Base-by-base conservation (phyloP, 768 basidiomycete genomes). In the Epithele typhae region DNA sequence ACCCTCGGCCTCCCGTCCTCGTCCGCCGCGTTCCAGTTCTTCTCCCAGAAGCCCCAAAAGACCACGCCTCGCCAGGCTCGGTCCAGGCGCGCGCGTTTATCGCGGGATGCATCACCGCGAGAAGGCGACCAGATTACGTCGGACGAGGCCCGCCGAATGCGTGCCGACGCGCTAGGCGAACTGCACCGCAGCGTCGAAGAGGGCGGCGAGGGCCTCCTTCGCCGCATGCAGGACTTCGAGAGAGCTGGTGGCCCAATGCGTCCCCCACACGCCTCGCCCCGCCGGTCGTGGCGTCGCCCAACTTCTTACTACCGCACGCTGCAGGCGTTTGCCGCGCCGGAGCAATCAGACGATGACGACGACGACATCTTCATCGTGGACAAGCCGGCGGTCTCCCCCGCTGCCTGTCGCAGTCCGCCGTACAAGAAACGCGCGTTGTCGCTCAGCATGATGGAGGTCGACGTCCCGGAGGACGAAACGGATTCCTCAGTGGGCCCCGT, bases 211-310 rank as follows among this genome's bases (percentile, higher is more conserved):
- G 78, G 80, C 6, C 72, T 87, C 39, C 74, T 88, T 11, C 75
- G 71, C 46, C 79, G 81, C 42, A 87, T 88, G 85, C 81, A 81
- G 45, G 79, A 85, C 53, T 83, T 80, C 59, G 85, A 87, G 61
- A 64, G 70, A 40, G 69, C 71, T 21, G 70, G 78, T 45, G 74
- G 74, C 30, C 65, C 66, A 22, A 22, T 43, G 9, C 48, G 6
- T 19, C 32, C 23, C 23, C 10, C 48, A 17, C 21, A 23, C 15
- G 38, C 11, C 32, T 15, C 32, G 33, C 46, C 34, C 15, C 35
- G 21, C 30, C 32, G 42, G 25, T 40, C 43, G 12, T 32, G 47
- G 34, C 54, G 47, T 15, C 46, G 45, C 39, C 45, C 37, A 21
- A 45, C 38, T n/a, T 43, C 45, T 32, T 53, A 44, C 46, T 43